Evolutionary conservation across 163 green algal genomes (phyloP).

Genomic region (Scenedesmus sp.): DNA sequence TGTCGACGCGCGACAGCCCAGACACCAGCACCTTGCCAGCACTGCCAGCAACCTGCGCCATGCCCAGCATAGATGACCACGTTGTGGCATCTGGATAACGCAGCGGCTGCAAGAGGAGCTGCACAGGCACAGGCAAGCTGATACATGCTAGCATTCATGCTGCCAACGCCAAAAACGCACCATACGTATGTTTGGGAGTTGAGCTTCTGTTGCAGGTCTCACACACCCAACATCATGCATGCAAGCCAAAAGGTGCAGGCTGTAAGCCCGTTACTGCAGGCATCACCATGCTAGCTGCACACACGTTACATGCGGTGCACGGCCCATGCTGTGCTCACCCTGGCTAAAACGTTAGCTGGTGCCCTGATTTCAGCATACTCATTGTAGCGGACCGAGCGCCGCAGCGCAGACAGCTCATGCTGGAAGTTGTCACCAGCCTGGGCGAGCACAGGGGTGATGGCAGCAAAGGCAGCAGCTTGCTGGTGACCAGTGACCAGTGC

Average conservation of each 20-base stretch:
- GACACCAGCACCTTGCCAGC: slow-evolving; percentile 13
- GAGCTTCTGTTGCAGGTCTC: no score
- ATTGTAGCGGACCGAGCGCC: slow-evolving; percentile 68
- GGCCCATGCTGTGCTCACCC: background rate
- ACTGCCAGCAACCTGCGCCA: slow-evolving; percentile 20
- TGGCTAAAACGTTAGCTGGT: slow-evolving; percentile 20
- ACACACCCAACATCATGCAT: background rate
- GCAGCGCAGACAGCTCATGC: slow-evolving; percentile 82
- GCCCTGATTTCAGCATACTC: slow-evolving; percentile 68
- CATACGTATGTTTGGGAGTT: background rate
- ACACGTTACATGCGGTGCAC: no score
- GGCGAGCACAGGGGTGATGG: background rate
- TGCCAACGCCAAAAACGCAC: background rate
- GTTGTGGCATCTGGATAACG: no score
- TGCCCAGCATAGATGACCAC: background rate
- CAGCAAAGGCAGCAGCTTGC: background rate
- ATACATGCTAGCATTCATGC: no score
- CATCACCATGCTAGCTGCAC: no score
- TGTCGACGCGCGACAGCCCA: slow-evolving; percentile 6
- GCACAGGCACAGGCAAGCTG: no score
- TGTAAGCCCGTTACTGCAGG: no score
- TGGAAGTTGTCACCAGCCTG: slow-evolving; percentile 84
- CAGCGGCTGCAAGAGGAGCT: background rate
- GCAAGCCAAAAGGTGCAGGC: no score
- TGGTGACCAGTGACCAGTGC: background rate